These are phyloP conservation scores for Pseudocercospora vitis DNA, from an alignment of 2,329 filamentous ascomycete species.

Conservation along the genomic window DNA sequence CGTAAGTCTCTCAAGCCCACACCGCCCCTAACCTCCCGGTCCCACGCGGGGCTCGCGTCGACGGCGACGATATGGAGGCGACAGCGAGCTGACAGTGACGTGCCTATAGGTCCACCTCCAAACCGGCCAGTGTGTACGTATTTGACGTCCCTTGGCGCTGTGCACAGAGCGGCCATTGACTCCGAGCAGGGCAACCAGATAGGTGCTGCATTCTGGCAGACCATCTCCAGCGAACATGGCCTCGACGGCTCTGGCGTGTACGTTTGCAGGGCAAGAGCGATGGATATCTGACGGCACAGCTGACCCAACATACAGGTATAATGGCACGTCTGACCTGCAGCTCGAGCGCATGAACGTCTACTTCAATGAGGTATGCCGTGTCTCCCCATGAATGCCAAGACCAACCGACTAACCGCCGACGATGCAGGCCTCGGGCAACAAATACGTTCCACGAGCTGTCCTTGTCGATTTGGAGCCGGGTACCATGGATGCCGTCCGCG, in stretches of 20 bases:
- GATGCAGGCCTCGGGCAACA: constrained; percentile 87
- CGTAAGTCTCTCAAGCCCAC: constrained; percentile 51
- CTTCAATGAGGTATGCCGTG: constrained; percentile 79
- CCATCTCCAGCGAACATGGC: constrained; percentile 72
- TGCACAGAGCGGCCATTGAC: constrained; percentile 22
- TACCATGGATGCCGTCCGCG: constrained; percentile 99
- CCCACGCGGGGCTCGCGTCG: constrained; percentile 48
- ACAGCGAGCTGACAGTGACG: constrained; percentile 57
- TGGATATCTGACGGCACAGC: constrained; percentile 15
- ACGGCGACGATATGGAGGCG: constrained; percentile 41
- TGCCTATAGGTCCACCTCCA: constrained; percentile 92
- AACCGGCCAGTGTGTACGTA: constrained; percentile 97
- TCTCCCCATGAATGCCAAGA: constrained; percentile 14
- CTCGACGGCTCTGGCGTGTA: constrained; percentile 97
- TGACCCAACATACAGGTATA: constrained; percentile 68
- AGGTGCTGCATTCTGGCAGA: constrained; percentile 95
- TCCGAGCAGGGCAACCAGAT: constrained; percentile 92
- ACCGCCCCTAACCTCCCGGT: constrained; percentile 26
- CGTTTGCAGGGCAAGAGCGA: constrained; percentile 45
- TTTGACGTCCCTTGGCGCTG: constrained; percentile 32
- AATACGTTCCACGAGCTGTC: constrained; percentile 98
- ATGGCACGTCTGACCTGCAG: constrained; percentile 97
- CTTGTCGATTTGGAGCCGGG: constrained; percentile 99
- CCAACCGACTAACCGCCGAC: constrained; percentile 35
- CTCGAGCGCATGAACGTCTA: constrained; percentile 99